Evolutionary conservation across 1,284 basidiomycete genomes (phyloP), one percentile per base, ranked within the genome.

Genomic region (Vanrija sp.): DNA sequence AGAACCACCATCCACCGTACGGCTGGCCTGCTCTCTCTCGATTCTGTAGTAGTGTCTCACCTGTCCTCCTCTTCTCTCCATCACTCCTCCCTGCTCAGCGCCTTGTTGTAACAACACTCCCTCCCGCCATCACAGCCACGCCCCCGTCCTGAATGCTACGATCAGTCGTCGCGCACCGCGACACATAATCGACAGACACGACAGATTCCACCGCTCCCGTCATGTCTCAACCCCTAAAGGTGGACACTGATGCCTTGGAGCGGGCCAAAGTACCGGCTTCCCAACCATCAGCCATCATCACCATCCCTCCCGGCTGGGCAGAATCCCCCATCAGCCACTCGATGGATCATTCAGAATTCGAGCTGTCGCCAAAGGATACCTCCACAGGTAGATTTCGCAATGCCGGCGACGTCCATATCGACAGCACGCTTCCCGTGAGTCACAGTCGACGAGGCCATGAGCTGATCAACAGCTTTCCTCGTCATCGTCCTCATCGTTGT

Each of bases 401-500:
- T 2, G 19, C 45, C n/a, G 27, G 27, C 9, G 19, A 36, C 47
- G 38, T 12, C 31, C 39, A 27, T 14, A 48, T 18, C 9, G 15
- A 19, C 20, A 31, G 9, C 41, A 44, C 44, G 10, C 22, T 42
- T 10, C 39, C 47, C 22, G 52, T 53, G 43, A 49, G 52, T 41
- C n/a, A 7, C 8, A 8, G 8, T 41, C 8, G n/a, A n/a, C 31
- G 5, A 31, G 31, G 31, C 31, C 31, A 31, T 12, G 31, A 5
- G 4, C 48, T 36, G 6, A 9, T 42, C n/a, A 4, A 8, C 43
- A 70, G 65, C 58, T 67, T 31, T 69, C 67, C 4, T 57, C 65
- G 4, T 59, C 67, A 2, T 67, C 67, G 3, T 68, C 71, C 5
- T 67, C 68, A 4, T 65, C 69, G 0, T 66, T 67, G 1, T 65